A percentile compares a stretch with the other conserved stretches of the same genome.
Conservation (phyloP, 2,329 filamentous ascomycete species). For the Scytalidium sp. region DNA sequence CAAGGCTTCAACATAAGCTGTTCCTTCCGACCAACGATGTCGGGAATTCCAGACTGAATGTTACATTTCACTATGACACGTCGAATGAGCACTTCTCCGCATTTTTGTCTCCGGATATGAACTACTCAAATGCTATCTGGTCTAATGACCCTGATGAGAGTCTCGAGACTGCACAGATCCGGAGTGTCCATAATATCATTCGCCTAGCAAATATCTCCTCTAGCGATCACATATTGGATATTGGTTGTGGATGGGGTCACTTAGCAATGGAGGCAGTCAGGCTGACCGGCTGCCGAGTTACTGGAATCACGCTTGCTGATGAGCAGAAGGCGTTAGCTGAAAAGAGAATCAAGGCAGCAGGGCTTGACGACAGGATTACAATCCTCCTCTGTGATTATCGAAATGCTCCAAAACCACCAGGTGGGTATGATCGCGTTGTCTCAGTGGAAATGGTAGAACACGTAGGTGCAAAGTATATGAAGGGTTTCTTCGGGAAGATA, state of each 20-base stretch:
- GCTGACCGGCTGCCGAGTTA: constrained; percentile 63
- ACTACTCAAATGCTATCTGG: constrained; percentile 69
- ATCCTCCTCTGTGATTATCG: constrained; percentile 67
- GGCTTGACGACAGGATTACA: constrained; percentile 54
- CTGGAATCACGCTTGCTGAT: constrained; percentile 61
- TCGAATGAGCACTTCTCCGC: constrained; percentile 70
- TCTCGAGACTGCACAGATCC: constrained; percentile 61
- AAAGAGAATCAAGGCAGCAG: constrained; percentile 54
- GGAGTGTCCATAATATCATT: constrained; percentile 63
- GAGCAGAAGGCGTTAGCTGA: constrained; percentile 67
- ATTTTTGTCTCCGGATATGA: constrained; percentile 70
- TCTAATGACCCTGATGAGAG: constrained; percentile 39
- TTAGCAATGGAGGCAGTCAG: constrained; percentile 66
- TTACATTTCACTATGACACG: constrained; percentile 70
- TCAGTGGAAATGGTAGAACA: constrained; percentile 75
- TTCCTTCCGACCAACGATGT: constrained; percentile 50
- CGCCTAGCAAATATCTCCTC: constrained; percentile 56
- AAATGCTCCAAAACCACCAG: constrained; percentile 46
- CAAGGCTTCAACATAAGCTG: too few relatives aligned
- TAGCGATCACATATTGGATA: constrained; percentile 66
- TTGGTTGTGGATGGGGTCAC: constrained; percentile 70
- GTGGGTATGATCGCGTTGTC: constrained; percentile 63
- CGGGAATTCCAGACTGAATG: constrained; percentile 59
- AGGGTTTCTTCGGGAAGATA: constrained; percentile 63
- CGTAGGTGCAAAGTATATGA: constrained; percentile 62